Evolutionary conservation across 2,329 filamentous ascomycete species (phyloP).

Genomic region (Pezicula radicicola): DNA sequence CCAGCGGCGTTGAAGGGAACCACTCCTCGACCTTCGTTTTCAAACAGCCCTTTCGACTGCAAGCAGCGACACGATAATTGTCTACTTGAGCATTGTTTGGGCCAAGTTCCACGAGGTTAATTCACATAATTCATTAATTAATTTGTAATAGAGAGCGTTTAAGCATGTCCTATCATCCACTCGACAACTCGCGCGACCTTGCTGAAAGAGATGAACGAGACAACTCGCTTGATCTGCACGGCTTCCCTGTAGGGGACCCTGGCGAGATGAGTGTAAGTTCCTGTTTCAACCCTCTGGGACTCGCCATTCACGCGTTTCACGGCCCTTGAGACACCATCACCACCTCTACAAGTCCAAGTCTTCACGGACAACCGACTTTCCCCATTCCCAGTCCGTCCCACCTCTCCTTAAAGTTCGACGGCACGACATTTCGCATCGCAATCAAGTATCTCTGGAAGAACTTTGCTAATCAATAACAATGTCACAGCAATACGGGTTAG

Average conservation of each 20-base stretch:
- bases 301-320: constrained; percentile 14
- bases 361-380: not conserved
- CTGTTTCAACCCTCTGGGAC: constrained; percentile 15
- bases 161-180: too few species aligned
- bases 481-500: constrained; percentile 28
- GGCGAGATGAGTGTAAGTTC: constrained; percentile 26
- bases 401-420: constrained; percentile 2
- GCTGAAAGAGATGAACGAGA: not conserved
- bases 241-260: constrained; percentile 7
- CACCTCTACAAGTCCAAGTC: too few species aligned
- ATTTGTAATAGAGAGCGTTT: too few species aligned
- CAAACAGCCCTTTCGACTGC: too few species aligned
- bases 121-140: too few species aligned
- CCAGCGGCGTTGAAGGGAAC: not conserved
- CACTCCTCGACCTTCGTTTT: too few species aligned
- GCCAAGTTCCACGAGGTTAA: too few species aligned
- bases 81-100: too few species aligned
- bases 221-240: not conserved
- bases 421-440: constrained; percentile 2
- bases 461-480: constrained; percentile 23
- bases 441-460: constrained; percentile 20
- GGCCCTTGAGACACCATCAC: not conserved
- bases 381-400: not conserved
- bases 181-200: too few species aligned
- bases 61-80: too few species aligned